Conservation (phyloP, 179 eudicot species). For the Heliamphora pulchella region DNA sequence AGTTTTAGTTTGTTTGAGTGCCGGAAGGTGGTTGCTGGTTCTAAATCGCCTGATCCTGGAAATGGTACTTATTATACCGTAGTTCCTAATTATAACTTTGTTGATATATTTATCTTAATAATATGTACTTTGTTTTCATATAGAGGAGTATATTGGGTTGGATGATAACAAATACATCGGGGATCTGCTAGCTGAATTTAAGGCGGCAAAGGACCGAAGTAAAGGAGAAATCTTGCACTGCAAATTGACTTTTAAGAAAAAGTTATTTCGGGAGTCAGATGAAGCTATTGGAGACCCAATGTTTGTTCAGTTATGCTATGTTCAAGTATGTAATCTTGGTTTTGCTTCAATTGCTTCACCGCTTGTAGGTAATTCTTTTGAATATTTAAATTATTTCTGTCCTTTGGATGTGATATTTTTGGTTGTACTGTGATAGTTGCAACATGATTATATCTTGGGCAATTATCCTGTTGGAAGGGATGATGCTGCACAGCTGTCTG, state of each 20-base stretch:
- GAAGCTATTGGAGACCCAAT: slow-evolving; percentile 91
- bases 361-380: not conserved
- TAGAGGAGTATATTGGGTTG: slow-evolving; percentile 85
- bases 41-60: slow-evolving; percentile 86
- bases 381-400: slow-evolving; percentile 3
- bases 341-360: not conserved
- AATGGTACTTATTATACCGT: slow-evolving; percentile 44
- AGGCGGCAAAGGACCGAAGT: slow-evolving; percentile 87
- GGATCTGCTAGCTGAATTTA: slow-evolving; percentile 88
- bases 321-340: slow-evolving; percentile 50
- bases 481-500: slow-evolving; percentile 92
- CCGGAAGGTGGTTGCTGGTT: slow-evolving; percentile 76
- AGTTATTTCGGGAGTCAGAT: slow-evolving; percentile 91
- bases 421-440: slow-evolving; percentile 46
- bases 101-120: slow-evolving; percentile 1
- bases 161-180: slow-evolving; percentile 97
- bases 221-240: slow-evolving; percentile 95
- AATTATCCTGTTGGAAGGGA: slow-evolving; percentile 98
- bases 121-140: slow-evolving; percentile 15
- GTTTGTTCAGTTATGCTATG: slow-evolving; percentile 94
- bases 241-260: slow-evolving; percentile 87
- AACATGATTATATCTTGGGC: slow-evolving; percentile 96
- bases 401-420: not conserved
- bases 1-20: slow-evolving; percentile 96
- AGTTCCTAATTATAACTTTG: not conserved